Conservation (phyloP, 768 basidiomycete genomes). For the Panaeolus cyanescens region DNA sequence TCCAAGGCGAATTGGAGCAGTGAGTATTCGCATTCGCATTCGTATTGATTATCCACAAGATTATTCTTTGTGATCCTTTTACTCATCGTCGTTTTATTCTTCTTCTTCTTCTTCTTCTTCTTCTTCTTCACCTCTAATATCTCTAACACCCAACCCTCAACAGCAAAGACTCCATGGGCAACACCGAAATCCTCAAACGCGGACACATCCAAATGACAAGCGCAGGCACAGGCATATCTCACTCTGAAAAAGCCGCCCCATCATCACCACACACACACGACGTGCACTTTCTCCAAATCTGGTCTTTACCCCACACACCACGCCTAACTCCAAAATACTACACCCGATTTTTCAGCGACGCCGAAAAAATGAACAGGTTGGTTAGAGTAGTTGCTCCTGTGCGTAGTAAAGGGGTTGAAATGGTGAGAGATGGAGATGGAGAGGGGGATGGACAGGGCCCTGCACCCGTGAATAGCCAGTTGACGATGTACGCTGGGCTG, state of each 20-base stretch:
- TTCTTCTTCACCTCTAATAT: not conserved
- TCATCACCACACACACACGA: no score
- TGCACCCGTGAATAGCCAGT: slow-evolving; percentile 72
- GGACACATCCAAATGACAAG: slow-evolving; percentile 93
- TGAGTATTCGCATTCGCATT: no score
- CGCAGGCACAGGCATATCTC: slow-evolving; percentile 88
- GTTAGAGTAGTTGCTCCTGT: slow-evolving; percentile 78
- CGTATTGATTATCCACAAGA: no score
- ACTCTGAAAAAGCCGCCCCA: slow-evolving; percentile 60
- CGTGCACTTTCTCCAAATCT: slow-evolving; percentile 58
- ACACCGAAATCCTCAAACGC: slow-evolving; percentile 84
- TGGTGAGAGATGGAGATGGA: slow-evolving; percentile 57
- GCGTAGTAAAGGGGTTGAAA: slow-evolving; percentile 35
- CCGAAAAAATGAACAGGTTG: slow-evolving; percentile 76
- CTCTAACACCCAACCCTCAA: not conserved
- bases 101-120: not conserved
- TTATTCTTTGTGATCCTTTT: no score
- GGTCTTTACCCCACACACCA: slow-evolving; percentile 43
- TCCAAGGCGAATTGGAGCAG: slow-evolving; percentile 82
- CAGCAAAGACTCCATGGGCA: slow-evolving; percentile 91
- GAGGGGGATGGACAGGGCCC: slow-evolving; percentile 75
- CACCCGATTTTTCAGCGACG: slow-evolving; percentile 84
- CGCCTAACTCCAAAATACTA: slow-evolving; percentile 78
- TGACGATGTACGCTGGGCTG: slow-evolving; percentile 77
- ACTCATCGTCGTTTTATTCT: no score